A percentile compares a stretch with the other conserved stretches of the same genome.
Evolutionary conservation across 345 rosid species (phyloP).

Genomic region (Populus deltoides): DNA sequence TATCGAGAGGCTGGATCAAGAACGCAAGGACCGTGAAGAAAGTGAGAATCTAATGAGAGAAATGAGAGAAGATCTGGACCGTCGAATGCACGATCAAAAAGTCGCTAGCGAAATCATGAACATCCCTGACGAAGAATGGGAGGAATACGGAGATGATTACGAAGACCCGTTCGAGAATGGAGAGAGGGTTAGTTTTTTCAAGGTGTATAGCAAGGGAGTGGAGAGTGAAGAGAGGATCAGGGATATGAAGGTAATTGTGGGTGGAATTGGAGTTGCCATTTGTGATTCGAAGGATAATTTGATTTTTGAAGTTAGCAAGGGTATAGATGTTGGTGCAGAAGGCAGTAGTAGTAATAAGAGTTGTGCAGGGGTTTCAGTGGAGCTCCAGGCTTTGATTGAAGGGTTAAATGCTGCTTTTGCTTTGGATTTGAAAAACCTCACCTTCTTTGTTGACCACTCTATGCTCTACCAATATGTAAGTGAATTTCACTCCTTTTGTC

Average conservation of each 20-base stretch:
- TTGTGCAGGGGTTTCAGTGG: constrained; percentile 25
- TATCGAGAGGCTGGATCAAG: constrained; percentile 41
- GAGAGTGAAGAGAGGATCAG: constrained; percentile 32
- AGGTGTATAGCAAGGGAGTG: constrained; percentile 34
- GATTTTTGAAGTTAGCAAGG: constrained; percentile 28
- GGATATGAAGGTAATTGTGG: constrained; percentile 20
- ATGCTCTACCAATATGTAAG: constrained; percentile 56
- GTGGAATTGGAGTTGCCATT: constrained; percentile 34
- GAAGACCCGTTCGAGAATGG: constrained; percentile 40
- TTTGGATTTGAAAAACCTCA: constrained; percentile 54
- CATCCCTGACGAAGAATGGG: constrained; percentile 58
- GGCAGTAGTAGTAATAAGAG: constrained; percentile 15
- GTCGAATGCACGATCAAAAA: constrained; percentile 58
- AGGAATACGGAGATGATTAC: constrained; percentile 41
- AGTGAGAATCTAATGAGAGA: constrained; percentile 28
- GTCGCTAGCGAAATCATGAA: constrained; percentile 48
- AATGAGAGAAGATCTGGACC: constrained; percentile 47
- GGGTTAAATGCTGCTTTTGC: constrained; percentile 57
- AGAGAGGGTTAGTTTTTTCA: constrained; percentile 4
- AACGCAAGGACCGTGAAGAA: constrained; percentile 42
- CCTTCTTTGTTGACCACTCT: constrained; percentile 35
- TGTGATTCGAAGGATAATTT: constrained; percentile 33
- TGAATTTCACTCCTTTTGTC: background rate
- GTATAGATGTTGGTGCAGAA: constrained; percentile 16
- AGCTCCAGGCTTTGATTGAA: constrained; percentile 50